phyloP scores from a whole-genome alignment of 1,284 basidiomycete species.

The Xanthoconium separans region DNA sequence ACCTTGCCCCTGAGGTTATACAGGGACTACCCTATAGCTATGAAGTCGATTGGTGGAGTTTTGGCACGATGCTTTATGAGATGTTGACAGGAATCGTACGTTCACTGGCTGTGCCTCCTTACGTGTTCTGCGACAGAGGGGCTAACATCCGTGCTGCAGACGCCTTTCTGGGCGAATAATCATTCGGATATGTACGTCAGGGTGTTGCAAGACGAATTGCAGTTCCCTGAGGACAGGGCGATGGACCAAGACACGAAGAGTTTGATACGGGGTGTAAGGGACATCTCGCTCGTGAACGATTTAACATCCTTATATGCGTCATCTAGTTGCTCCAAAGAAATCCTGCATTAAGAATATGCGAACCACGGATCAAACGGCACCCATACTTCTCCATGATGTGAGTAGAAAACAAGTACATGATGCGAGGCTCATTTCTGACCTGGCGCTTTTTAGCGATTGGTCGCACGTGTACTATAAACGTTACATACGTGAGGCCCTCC shows the following conservation, averaged over 20 bases:
- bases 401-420: constrained; percentile 32
- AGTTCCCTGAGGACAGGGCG: constrained; percentile 85
- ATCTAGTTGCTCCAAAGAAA: constrained; percentile 85
- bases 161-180: constrained; percentile 92
- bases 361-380: constrained; percentile 91
- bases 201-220: constrained; percentile 83
- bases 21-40: constrained; percentile 90
- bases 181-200: constrained; percentile 94
- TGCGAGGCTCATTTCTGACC: constrained; percentile 9
- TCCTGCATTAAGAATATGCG: constrained; percentile 86
- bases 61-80: constrained; percentile 96
- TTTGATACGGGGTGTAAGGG: constrained; percentile 85
- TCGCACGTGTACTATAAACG: constrained; percentile 92
- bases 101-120: constrained; percentile 22
- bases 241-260: constrained; percentile 95
- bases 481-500: constrained; percentile 74
- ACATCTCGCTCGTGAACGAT: neutral
- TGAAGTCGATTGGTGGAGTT: constrained; percentile 97
- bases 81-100: constrained; percentile 88
- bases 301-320: constrained; percentile 17
- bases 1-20: constrained; percentile 93
- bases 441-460: constrained; percentile 67
- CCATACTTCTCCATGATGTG: constrained; percentile 97
- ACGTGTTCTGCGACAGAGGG: constrained; percentile 11
- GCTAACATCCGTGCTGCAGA: constrained; percentile 47